These are phyloP conservation scores for Pichia cactophila DNA, from an alignment of 1,139 yeast genomes.

Conservation along the genomic window DNA sequence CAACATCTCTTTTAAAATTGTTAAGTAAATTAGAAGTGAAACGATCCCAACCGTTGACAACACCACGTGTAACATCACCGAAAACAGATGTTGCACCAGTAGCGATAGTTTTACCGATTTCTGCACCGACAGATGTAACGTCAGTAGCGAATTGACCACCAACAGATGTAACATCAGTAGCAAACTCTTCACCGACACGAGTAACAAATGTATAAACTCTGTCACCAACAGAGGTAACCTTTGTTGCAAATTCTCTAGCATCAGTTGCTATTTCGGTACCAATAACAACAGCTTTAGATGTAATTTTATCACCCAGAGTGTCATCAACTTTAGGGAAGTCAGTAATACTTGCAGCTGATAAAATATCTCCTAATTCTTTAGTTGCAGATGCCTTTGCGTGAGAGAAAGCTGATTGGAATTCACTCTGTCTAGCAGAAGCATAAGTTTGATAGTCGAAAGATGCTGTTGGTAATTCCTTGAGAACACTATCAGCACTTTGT, in stretches of 20 bases:
- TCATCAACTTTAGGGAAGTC: background rate
- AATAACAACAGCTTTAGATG: slow-evolving; percentile 3
- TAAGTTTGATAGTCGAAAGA: background rate
- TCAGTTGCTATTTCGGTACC: slow-evolving; percentile 7
- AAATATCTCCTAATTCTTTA: slow-evolving; percentile 1
- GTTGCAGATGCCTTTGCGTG: slow-evolving; percentile 6
- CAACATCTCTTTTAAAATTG: background rate
- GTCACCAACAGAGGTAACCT: slow-evolving; percentile 3
- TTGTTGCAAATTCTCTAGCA: slow-evolving; percentile 5
- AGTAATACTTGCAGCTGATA: background rate
- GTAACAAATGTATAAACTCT: slow-evolving; percentile 1
- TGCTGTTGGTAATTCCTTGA: background rate
- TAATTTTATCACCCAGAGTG: background rate
- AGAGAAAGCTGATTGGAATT: slow-evolving; percentile 4
- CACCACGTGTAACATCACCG: slow-evolving; percentile 6
- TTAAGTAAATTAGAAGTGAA: slow-evolving; percentile 1
- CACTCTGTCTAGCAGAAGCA: slow-evolving; percentile 6
- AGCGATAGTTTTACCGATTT: slow-evolving; percentile 1
- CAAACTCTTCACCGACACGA: slow-evolving; percentile 3
- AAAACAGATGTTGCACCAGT: slow-evolving; percentile 2
- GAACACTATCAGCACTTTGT: background rate
- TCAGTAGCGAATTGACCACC: background rate
- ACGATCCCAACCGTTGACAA: slow-evolving; percentile 5
- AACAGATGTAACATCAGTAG: slow-evolving; percentile 5
- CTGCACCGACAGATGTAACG: slow-evolving; percentile 2